A percentile compares a stretch with the other conserved stretches of the same genome.
These are phyloP conservation scores for Atractiella rhizophila DNA, from an alignment of 768 basidiomycete species.

Conservation along the genomic window DNA sequence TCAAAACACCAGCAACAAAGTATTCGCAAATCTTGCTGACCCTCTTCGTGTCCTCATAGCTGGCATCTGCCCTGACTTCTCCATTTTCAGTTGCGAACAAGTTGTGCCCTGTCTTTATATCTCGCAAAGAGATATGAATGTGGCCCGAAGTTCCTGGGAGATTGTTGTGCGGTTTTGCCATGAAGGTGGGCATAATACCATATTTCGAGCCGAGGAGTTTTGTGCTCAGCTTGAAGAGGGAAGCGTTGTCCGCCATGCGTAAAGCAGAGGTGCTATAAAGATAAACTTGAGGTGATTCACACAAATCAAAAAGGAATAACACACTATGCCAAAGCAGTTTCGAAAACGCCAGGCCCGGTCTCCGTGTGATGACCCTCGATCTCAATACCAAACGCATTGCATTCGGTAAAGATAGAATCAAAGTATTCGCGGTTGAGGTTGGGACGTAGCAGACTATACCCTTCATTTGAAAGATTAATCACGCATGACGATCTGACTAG, in stretches of 20 bases:
- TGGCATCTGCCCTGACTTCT: constrained; percentile 38
- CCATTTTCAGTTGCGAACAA: constrained; percentile 53
- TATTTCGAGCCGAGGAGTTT: constrained; percentile 78
- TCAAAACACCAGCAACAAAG: constrained; percentile 81
- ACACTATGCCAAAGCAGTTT: constrained; percentile 67
- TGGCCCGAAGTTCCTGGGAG: constrained; percentile 92
- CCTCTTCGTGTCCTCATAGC: constrained; percentile 55
- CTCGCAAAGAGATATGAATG: constrained; percentile 65
- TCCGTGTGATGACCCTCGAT: constrained; percentile 64
- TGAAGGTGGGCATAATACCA: constrained; percentile 78
- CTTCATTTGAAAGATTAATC: not conserved
- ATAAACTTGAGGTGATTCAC: no score
- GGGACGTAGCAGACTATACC: constrained; percentile 2
- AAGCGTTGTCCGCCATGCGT: constrained; percentile 72
- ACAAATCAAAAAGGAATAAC: no score
- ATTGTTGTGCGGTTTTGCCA: constrained; percentile 51
- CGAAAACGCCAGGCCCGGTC: constrained; percentile 26
- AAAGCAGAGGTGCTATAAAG: constrained; percentile 42
- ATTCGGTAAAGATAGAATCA: constrained; percentile 24
- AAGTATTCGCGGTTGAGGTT: constrained; percentile 63
- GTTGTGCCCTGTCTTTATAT: constrained; percentile 37
- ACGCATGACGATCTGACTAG: constrained; percentile 25
- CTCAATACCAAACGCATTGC: constrained; percentile 42
- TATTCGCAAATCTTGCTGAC: constrained; percentile 58
- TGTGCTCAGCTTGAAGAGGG: constrained; percentile 71